phyloP scores from a whole-genome alignment of 768 basidiomycete species.

The Tylopilus felleus region DNA sequence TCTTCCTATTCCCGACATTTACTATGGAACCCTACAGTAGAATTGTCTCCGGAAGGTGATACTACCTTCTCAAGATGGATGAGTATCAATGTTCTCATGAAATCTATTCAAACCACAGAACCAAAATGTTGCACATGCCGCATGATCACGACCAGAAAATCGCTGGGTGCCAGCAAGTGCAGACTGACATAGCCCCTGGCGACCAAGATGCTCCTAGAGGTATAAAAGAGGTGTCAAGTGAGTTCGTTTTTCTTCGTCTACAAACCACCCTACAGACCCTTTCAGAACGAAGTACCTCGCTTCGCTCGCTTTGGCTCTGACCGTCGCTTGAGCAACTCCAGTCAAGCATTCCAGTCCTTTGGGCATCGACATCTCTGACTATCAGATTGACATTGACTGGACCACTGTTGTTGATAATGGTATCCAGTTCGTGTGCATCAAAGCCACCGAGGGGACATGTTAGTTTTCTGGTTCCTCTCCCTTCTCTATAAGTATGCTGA shows the following conservation, averaged over 20 bases:
- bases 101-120: background rate
- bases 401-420: conserved; percentile 49
- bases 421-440: conserved; percentile 58
- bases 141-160: conserved; percentile 6
- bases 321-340: conserved; percentile 14
- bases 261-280: background rate
- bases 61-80: background rate
- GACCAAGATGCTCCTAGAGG: background rate
- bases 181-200: background rate
- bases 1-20: no score
- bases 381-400: conserved; percentile 52
- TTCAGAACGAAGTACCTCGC: conserved; percentile 21
- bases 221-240: conserved; percentile 10
- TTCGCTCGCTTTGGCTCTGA: conserved; percentile 13
- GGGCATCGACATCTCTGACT: conserved; percentile 51
- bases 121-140: conserved; percentile 11
- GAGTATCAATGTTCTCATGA: conserved; percentile 2
- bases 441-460: conserved; percentile 65
- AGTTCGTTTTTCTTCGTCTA: background rate
- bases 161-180: background rate
- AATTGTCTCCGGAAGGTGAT: background rate
- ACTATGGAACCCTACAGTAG: no score
- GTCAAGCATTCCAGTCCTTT: conserved; percentile 37
- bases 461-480: conserved; percentile 7
- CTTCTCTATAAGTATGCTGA: background rate